Base-by-base conservation (phyloP, 495 filamentous ascomycete species). In the Letharia columbiana region DNA sequence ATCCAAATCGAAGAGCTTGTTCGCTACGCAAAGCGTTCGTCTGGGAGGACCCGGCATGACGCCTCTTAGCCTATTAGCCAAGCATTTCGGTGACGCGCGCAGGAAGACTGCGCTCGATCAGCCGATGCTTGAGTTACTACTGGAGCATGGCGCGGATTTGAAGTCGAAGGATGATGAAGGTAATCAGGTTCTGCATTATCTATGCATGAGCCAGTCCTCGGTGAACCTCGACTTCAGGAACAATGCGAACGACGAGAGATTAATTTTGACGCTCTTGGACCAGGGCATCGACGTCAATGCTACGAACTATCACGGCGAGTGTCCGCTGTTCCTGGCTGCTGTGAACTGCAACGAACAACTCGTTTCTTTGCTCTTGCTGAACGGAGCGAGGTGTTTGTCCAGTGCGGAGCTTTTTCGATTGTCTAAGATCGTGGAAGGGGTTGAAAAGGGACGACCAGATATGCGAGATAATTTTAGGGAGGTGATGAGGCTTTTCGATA, bases 161-260 rank as follows among this genome's bases (percentile, higher is more conserved):
- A 5, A 45, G 12, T 33, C 40, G 6, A 41, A 50, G 56, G 63
- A 64, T 20, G 54, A 41, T 15, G 10, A 37, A 0, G 63, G 63
- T 18, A 17, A 47, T 45, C 54, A 52, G 41, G 39, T 56, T n/a
- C 40, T 58, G 20, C 63, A 64, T 44, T n/a, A 15, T 47, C 50
- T 58, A 37, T 56, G 63, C 54, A 57, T 20, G 2, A 57, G 54
- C 7, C 54, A 1, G 0, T 37, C 33, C 17, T 20, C 54, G 13
- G 33, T 57, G 54, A 57, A 37, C 7, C 33, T 57, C 33, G 33
- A 57, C 8, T 37, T 57, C 15, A 20, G 31, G 17, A 57, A 57
- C 2, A 57, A 37, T n/a, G 15, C 17, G 17, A 11, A 9, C 54
- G 31, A 57, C 33, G 13, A 37, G 15, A 37, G 6, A 37, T 37